Evolutionary conservation across 2,329 filamentous ascomycete genomes (phyloP).

Genomic region (Calonectria henricotiae): DNA sequence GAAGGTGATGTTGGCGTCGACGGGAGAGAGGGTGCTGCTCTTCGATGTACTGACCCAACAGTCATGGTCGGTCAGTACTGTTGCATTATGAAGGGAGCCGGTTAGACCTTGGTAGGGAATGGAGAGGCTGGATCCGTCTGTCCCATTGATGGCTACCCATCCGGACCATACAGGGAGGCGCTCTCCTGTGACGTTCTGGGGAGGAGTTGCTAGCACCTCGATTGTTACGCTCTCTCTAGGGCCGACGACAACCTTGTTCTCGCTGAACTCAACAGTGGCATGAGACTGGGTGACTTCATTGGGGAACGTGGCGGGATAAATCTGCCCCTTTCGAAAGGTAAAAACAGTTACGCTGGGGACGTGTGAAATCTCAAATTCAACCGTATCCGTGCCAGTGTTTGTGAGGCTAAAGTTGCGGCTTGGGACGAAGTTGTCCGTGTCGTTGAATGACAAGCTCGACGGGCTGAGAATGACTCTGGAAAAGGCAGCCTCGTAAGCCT

Average conservation of each 20-base stretch:
- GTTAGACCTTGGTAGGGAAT: constrained; percentile 63
- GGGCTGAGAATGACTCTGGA: constrained; percentile 69
- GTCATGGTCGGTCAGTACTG: constrained; percentile 48
- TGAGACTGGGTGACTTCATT: constrained; percentile 61
- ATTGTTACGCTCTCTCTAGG: constrained; percentile 64
- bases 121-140: constrained; percentile 58
- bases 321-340: constrained; percentile 59
- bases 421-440: constrained; percentile 71
- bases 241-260: constrained; percentile 62
- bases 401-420: constrained; percentile 69
- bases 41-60: constrained; percentile 56
- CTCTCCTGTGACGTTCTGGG: constrained; percentile 55
- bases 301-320: constrained; percentile 63
- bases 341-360: constrained; percentile 70
- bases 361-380: constrained; percentile 70
- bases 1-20: constrained; percentile 60
- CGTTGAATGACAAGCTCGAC: constrained; percentile 76
- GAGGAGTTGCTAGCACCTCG: constrained; percentile 64
- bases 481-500: constrained; percentile 73
- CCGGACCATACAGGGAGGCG: constrained; percentile 63
- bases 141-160: constrained; percentile 61
- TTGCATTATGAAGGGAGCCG: constrained; percentile 56
- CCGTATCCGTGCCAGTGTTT: constrained; percentile 67
- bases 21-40: constrained; percentile 51
- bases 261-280: constrained; percentile 63